Base-by-base conservation (phyloP, 1,284 basidiomycete genomes). In the Wolfiporia cocos region DNA sequence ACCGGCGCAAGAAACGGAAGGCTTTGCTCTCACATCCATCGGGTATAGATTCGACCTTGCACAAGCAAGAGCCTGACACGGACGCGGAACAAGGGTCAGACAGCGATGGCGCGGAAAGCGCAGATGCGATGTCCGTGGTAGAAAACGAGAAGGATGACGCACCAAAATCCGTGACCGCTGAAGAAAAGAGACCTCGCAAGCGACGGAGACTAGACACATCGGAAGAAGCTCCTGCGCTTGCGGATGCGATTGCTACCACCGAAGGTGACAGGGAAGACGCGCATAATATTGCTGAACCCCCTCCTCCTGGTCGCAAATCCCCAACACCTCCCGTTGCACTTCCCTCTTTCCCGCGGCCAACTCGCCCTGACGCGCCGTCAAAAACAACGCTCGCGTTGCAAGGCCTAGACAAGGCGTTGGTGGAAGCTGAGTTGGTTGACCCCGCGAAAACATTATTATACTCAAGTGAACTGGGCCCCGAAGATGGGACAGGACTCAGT, bases 371-470 rank as follows among this genome's bases (percentile, higher is more conserved):
- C 47, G 78, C 83, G 1, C 88, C 89, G 1, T 82, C 81, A 20
- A 78, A 79, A 49, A 67, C 74, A 6, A 65, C 75, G 17, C 75
- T 92, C 14, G 79, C 79, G 4, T 67, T 82, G 23, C 88, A 92
- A 61, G 89, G 88, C 29, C 69, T 93, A 11, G 88, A 91, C 54
- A 69, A 71, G 49, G 86, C 82, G 14, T 67, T 92, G 5, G 64
- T 85, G 20, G 74, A 79, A 46, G 91, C 90, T 5, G 75, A 81
- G 45, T 58, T 90, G 23, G 72, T 94, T 18, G 71, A 86, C 46
- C 78, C 89, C 22, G 55, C 70, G 3, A 64, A 67, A 2, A 63
- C 71, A 1, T 49, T 76, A 3, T 57, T 70, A 18, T 65, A 92
- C 20, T 67, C 70, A 2, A 55, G 68, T 0, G 66, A 69, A 14